These are phyloP conservation scores for Xerocomus potaroensis DNA, from an alignment of 768 basidiomycete genomes.

Conservation along the genomic window DNA sequence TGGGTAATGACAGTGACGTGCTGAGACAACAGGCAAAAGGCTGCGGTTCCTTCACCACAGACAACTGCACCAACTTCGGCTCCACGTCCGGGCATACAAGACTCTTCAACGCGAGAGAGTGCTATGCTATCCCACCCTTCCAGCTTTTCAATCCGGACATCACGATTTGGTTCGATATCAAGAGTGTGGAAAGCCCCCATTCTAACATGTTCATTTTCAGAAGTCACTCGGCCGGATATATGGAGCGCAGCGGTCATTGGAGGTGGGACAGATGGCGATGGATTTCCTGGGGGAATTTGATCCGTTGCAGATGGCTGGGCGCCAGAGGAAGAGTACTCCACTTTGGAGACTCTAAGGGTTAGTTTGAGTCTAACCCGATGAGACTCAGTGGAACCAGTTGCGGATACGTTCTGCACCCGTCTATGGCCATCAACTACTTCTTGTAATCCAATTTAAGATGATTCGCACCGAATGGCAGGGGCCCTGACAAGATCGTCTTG, in stretches of 20 bases:
- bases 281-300: constrained; percentile 29
- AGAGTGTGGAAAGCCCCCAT: constrained; percentile 94
- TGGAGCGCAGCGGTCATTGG: constrained; percentile 61
- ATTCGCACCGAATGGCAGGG: constrained; percentile 68
- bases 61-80: constrained; percentile 97
- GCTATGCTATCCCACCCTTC: constrained; percentile 94
- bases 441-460: background rate
- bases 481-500: constrained; percentile 85
- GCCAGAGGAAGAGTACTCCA: constrained; percentile 77
- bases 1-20: constrained; percentile 96
- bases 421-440: constrained; percentile 35
- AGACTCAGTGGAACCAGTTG: constrained; percentile 93
- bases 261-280: constrained; percentile 31
- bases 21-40: constrained; percentile 91
- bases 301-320: constrained; percentile 45
- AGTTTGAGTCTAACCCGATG: constrained; percentile 82
- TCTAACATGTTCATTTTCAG: constrained; percentile 86
- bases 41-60: constrained; percentile 92
- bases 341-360: constrained; percentile 72
- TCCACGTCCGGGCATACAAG: constrained; percentile 88
- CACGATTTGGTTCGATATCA: constrained; percentile 86
- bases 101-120: constrained; percentile 74
- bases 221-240: constrained; percentile 79
- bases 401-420: constrained; percentile 83
- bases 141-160: constrained; percentile 82